Base-by-base conservation (phyloP, 176 grass and related monocot species). In the Eremochloa ophiuroides region DNA sequence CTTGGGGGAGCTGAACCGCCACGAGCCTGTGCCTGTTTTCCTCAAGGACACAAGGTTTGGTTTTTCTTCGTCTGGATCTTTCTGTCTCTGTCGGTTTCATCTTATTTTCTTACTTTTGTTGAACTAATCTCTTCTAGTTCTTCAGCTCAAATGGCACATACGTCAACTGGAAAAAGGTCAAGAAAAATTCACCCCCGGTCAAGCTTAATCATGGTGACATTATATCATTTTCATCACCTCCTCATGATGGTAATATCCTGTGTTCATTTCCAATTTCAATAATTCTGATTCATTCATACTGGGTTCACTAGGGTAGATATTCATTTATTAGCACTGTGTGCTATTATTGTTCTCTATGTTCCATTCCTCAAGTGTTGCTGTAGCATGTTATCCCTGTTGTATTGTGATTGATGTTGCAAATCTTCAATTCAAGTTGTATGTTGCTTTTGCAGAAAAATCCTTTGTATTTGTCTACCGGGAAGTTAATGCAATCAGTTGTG, bases 401-500 rank as follows among this genome's bases (percentile, higher is more conserved):
- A 33, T 59, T 73, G 15, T 67, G 7, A 33, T 76, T 37, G 8
- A 60, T 46, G 30, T 40, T 60, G 20, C 12, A 14, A 27, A 10
- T 85, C 22, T 2, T 18, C 55, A 13, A 73, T 73, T 47, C 35
- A 77, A 29, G 22, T 26, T 75, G 16, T 28, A 48, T 87, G 17
- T 73, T 81, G 20, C 29, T 75, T 73, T 79, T 93, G 76, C 84
- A 99, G 96, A 89, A 71, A 27, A 66, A 39, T 93, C 91, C 15
- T 99, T 93, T 87, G 91, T 91, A 77, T 99, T 91, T 95, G 96
- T 99, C 62, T 95, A 95, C 73, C 86, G 91, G 7, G 91, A 95
- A 87, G 87, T 99, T 78, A 78, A 82, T 66, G 80, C 70, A 74
- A 17, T 58, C 53, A 74, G 60, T 55, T 73, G 34, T 17, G 0